Percentiles rank a stretch among this genome's conserved stretches.
phyloP scores from a whole-genome alignment of 208 protist genomes.

The Leishmania tarentolae region DNA sequence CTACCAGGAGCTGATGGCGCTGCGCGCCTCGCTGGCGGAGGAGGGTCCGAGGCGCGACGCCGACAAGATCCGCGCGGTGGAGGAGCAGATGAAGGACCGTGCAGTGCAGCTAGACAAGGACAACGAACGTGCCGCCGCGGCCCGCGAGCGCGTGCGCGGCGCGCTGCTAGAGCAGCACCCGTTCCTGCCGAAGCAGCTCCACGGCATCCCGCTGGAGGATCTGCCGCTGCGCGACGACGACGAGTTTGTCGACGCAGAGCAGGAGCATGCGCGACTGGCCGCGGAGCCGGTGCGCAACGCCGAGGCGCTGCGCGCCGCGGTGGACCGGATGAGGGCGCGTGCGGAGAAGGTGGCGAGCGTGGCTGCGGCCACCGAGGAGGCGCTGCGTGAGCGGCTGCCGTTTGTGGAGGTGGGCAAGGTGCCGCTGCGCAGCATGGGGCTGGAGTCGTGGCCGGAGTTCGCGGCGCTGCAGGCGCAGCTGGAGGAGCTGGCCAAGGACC shows the following conservation, averaged over 20 bases:
- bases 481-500: slow-evolving; percentile 36
- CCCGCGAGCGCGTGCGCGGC: neutral
- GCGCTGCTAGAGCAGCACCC: neutral
- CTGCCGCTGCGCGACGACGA: neutral
- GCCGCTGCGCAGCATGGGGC: slow-evolving; percentile 32
- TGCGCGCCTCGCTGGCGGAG: slow-evolving; percentile 33
- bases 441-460: slow-evolving; percentile 27
- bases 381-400: slow-evolving; percentile 28
- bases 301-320: slow-evolving; percentile 9
- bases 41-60: slow-evolving; percentile 36
- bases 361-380: slow-evolving; percentile 23
- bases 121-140: slow-evolving; percentile 8
- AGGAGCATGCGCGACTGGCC: neutral
- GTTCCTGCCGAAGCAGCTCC: neutral
- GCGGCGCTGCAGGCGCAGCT: slow-evolving; percentile 31
- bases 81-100: slow-evolving; percentile 49
- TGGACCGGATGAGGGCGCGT: slow-evolving; percentile 31
- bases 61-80: slow-evolving; percentile 37
- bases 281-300: neutral
- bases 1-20: slow-evolving; percentile 51
- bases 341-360: slow-evolving; percentile 21
- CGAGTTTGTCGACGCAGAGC: neutral
- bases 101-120: slow-evolving; percentile 37
- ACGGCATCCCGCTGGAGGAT: neutral
- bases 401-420: slow-evolving; percentile 30